Evolutionary conservation across 768 basidiomycete genomes (phyloP).

Genomic region (Agaricus blazei): DNA sequence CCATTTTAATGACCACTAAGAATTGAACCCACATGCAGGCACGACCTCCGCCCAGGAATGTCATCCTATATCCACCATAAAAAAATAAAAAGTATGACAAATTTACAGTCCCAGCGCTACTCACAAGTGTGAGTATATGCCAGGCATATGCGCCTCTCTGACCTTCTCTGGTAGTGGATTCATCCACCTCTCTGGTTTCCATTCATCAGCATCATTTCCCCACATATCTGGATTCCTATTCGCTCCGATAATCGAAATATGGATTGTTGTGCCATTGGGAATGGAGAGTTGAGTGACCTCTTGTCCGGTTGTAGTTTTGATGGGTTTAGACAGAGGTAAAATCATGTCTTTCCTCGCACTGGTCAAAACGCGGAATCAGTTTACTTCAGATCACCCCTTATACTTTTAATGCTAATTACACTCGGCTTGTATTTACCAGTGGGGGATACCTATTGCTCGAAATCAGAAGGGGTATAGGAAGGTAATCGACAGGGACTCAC

Average conservation of each 20-base stretch:
- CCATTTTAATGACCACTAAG: neutral
- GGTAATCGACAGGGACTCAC: slow-evolving; percentile 14
- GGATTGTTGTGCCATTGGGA: slow-evolving; percentile 28
- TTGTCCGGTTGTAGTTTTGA: slow-evolving; percentile 19
- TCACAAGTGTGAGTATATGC: slow-evolving; percentile 37
- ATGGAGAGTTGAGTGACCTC: slow-evolving; percentile 27
- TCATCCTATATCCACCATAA: slow-evolving; percentile 26
- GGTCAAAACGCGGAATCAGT: neutral
- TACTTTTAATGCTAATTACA: too few relatives aligned
- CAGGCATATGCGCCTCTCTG: slow-evolving; percentile 32
- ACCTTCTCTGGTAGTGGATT: slow-evolving; percentile 20
- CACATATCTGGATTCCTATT: slow-evolving; percentile 38
- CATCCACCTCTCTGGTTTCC: slow-evolving; percentile 49
- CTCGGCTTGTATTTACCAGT: too few relatives aligned
- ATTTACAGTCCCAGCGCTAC: neutral
- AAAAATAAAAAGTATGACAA: neutral
- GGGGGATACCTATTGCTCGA: slow-evolving; percentile 18
- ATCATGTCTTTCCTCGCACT: slow-evolving; percentile 19
- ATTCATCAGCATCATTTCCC: slow-evolving; percentile 42
- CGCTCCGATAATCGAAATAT: slow-evolving; percentile 25
- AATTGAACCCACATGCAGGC: slow-evolving; percentile 34
- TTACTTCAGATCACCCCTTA: slow-evolving; percentile 13
- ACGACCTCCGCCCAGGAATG: slow-evolving; percentile 38
- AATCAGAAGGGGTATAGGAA: slow-evolving; percentile 7
- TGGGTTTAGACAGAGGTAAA: slow-evolving; percentile 19